phyloP scores from a whole-genome alignment of 176 grass and related monocot species.

The Triticum turgidum region DNA sequence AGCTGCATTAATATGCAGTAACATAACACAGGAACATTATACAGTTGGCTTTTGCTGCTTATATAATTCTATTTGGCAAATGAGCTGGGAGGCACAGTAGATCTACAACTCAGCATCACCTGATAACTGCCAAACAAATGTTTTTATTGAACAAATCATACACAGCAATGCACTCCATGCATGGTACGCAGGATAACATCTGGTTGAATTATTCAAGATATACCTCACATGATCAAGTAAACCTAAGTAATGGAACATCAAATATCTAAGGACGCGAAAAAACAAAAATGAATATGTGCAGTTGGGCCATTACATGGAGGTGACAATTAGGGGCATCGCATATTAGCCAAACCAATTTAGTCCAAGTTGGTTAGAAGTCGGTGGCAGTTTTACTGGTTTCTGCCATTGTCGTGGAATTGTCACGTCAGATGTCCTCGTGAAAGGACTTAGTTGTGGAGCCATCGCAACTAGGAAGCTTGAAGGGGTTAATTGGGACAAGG shows the following conservation, averaged over 20 bases:
- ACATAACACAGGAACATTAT: neutral
- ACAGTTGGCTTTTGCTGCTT: neutral
- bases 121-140: too few relatives aligned
- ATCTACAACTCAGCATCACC: too few relatives aligned
- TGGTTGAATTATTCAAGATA: too few relatives aligned
- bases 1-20: neutral
- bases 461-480: too few relatives aligned
- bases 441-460: too few relatives aligned
- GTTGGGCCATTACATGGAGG: neutral
- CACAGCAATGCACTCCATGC: too few relatives aligned
- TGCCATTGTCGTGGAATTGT: neutral
- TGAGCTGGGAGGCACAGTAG: too few relatives aligned
- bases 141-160: too few relatives aligned
- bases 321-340: neutral
- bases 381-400: neutral
- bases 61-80: neutral
- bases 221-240: too few relatives aligned
- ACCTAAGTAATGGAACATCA: neutral
- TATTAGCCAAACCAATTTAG: neutral
- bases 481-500: too few relatives aligned
- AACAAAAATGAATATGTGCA: constrained; percentile 18
- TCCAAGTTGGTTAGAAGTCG: neutral
- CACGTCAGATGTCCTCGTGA: too few relatives aligned
- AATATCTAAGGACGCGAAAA: neutral
- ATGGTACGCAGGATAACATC: too few relatives aligned